Percentiles rank a stretch among this genome's conserved stretches.
phyloP scores from a whole-genome alignment of 2,329 filamentous ascomycete genomes.

The Hypoxylon sp. region DNA sequence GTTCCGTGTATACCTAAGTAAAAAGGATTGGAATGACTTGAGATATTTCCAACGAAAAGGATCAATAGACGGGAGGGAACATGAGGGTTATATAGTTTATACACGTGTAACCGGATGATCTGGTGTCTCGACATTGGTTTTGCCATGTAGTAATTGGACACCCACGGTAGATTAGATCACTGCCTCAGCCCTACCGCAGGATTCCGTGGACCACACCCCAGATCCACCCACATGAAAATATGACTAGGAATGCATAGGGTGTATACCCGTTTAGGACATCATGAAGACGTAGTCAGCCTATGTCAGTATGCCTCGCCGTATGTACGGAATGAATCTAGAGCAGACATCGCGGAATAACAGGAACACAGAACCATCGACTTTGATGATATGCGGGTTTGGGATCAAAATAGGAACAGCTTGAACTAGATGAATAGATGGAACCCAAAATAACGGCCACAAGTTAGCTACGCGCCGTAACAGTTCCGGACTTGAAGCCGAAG shows the following conservation, averaged over 20 bases:
- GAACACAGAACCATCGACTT: not conserved
- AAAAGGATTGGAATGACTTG: constrained; percentile 20
- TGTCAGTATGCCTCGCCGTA: constrained; percentile 31
- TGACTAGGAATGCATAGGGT: constrained; percentile 28
- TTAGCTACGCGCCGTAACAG: constrained; percentile 20
- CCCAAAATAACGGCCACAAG: constrained; percentile 24
- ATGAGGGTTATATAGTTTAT: constrained; percentile 43
- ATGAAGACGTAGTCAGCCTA: constrained; percentile 29
- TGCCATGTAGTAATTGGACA: constrained; percentile 37
- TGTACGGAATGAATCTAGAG: constrained; percentile 9
- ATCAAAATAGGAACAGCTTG: constrained; percentile 17
- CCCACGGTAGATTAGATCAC: constrained; percentile 40
- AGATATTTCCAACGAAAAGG: constrained; percentile 24
- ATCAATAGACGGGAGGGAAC: constrained; percentile 21
- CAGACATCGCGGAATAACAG: constrained; percentile 6
- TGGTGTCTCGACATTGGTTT: constrained; percentile 31
- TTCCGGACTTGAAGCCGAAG: constrained; percentile 31
- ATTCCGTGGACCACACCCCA: constrained; percentile 39
- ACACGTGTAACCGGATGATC: constrained; percentile 30
- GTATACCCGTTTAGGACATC: constrained; percentile 28
- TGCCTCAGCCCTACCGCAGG: constrained; percentile 49
- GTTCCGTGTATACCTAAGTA: not conserved
- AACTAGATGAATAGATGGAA: constrained; percentile 11
- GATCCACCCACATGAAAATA: constrained; percentile 34
- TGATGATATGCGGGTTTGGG: not conserved